These are phyloP conservation scores for Thalassiosira profunda DNA, from an alignment of 108 stramenopile genomes.

Conservation along the genomic window DNA sequence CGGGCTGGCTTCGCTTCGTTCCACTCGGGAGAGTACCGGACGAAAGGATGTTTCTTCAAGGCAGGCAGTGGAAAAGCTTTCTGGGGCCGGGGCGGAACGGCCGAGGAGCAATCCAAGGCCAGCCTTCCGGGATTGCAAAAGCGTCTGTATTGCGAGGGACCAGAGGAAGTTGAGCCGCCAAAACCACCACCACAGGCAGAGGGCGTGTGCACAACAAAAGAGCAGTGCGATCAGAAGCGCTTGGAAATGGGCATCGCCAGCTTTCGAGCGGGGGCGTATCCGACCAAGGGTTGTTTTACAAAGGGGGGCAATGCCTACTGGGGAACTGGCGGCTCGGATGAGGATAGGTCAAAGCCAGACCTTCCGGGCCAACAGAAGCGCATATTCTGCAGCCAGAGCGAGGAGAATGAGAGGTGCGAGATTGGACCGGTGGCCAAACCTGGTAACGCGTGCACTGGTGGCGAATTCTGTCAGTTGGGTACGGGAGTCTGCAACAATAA, in stretches of 20 bases:
- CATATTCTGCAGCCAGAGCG: too few relatives aligned
- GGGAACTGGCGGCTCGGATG: too few relatives aligned
- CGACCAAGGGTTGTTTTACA: constrained; percentile 9
- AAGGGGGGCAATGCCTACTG: background rate
- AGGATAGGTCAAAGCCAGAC: too few relatives aligned
- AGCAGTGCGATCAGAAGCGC: background rate
- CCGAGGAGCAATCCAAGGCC: background rate
- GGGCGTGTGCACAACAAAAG: background rate
- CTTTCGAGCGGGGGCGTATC: background rate
- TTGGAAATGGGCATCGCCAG: background rate
- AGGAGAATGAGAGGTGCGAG: too few relatives aligned
- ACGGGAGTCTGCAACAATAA: too few relatives aligned
- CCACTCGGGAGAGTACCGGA: background rate
- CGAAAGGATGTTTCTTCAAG: background rate
- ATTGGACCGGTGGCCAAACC: too few relatives aligned
- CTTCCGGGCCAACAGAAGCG: too few relatives aligned
- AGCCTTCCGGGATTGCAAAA: background rate
- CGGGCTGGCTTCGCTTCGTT: background rate
- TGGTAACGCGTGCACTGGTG: too few relatives aligned
- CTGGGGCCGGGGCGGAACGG: background rate
- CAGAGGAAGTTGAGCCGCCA: background rate
- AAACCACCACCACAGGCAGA: background rate
- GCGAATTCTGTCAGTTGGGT: too few relatives aligned
- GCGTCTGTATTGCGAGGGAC: constrained; percentile 1
- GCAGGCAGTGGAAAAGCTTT: background rate